Conservation (phyloP, 2,329 filamentous ascomycete genomes). For the Aureobasidium sp. region DNA sequence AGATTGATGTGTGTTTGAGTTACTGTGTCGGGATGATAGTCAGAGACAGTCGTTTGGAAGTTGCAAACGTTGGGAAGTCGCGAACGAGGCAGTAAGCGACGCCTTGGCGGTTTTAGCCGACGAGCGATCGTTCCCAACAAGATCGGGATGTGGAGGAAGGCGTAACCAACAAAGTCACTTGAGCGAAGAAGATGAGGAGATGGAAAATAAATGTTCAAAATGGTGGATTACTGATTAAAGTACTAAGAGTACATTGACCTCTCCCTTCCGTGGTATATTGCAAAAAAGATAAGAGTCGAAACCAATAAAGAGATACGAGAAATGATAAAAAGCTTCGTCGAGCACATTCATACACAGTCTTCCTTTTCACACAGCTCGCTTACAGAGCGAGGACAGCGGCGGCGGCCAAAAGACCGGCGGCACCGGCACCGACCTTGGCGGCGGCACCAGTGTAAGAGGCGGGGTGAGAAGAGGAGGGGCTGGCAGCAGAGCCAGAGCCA, state of each 20-base stretch:
- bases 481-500: neutral
- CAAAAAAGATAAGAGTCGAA: neutral
- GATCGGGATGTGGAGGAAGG: neutral
- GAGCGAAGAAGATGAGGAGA: too few relatives aligned
- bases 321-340: neutral
- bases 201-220: neutral
- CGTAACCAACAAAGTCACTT: neutral
- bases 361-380: neutral
- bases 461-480: neutral
- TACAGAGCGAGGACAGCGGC: constrained; percentile 13
- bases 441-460: constrained; percentile 14
- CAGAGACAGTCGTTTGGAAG: neutral
- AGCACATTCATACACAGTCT: constrained; percentile 1
- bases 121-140: neutral
- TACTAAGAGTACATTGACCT: constrained; percentile 2
- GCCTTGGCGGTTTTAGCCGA: neutral
- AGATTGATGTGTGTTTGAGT: neutral
- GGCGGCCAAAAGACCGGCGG: constrained; percentile 6
- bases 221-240: constrained; percentile 8
- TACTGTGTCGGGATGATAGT: neutral
- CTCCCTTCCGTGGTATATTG: constrained; percentile 10
- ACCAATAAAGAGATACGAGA: constrained; percentile 5
- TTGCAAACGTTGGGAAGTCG: neutral
- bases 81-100: neutral
- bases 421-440: constrained; percentile 10